phyloP scores from a whole-genome alignment of 2,329 filamentous ascomycete species.

The Paracorniculantispora psalliotae region DNA sequence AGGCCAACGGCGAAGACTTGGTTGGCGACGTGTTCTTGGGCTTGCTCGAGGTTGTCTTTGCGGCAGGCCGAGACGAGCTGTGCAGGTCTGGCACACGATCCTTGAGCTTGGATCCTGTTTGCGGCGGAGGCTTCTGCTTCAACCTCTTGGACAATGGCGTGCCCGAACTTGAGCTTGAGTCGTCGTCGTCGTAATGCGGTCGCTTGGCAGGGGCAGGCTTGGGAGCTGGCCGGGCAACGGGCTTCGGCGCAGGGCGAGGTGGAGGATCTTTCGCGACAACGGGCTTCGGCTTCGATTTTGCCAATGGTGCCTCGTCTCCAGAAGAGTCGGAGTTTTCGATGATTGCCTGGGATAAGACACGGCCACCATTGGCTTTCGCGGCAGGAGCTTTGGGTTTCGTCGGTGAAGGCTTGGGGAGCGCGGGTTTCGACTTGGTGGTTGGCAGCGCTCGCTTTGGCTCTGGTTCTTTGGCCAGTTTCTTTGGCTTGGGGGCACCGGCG shows the following conservation, averaged over 20 bases:
- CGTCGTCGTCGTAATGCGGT: conserved; percentile 46
- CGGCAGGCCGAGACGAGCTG: neutral
- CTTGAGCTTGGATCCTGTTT: conserved; percentile 27
- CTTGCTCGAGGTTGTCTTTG: conserved; percentile 23
- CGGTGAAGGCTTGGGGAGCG: conserved; percentile 34
- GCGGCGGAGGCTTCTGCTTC: conserved; percentile 42
- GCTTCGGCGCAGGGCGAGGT: conserved; percentile 22
- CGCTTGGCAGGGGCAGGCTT: conserved; percentile 42
- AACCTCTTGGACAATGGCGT: conserved; percentile 54
- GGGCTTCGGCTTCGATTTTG: conserved; percentile 20
- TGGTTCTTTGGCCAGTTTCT: conserved; percentile 51
- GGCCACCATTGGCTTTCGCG: conserved; percentile 35
- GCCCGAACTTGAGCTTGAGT: conserved; percentile 56
- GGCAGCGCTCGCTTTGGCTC: conserved; percentile 51
- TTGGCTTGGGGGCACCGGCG: conserved; percentile 46
- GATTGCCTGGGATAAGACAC: conserved; percentile 51
- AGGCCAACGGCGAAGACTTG: conserved; percentile 62
- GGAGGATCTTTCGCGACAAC: neutral
- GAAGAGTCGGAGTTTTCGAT: conserved; percentile 53
- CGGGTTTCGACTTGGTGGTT: conserved; percentile 30
- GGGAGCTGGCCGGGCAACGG: conserved; percentile 19
- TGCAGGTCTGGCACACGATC: conserved; percentile 10
- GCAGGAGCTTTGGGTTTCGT: conserved; percentile 35
- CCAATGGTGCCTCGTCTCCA: conserved; percentile 41
- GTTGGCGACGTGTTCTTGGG: conserved; percentile 52